Evolutionary conservation across 2,329 filamentous ascomycete species (phyloP).

Genomic region (Penicillium sp.): DNA sequence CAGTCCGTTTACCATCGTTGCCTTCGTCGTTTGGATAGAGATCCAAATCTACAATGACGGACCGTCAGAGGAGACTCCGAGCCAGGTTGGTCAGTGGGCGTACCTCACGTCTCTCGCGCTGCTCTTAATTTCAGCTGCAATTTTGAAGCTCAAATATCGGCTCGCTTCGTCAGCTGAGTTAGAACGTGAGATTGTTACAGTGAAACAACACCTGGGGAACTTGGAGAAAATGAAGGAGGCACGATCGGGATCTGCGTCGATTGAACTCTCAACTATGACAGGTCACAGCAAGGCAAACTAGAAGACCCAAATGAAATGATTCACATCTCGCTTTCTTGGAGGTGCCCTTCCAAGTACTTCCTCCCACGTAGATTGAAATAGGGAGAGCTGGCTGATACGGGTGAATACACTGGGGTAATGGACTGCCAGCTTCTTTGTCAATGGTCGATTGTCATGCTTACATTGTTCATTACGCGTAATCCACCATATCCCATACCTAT

Average conservation of each 20-base stretch:
- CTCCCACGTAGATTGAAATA: not conserved
- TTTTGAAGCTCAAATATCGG: conserved; percentile 29
- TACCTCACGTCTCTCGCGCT: conserved; percentile 29
- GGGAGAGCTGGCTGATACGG: not conserved
- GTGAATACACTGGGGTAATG: not conserved
- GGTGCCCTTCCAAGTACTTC: not conserved
- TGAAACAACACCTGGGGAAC: conserved; percentile 17
- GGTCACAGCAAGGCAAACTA: not conserved
- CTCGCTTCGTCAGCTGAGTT: conserved; percentile 30
- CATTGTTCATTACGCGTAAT: too few relatives aligned
- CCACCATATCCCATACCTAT: too few relatives aligned
- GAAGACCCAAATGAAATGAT: not conserved
- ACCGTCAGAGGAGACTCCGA: conserved; percentile 27
- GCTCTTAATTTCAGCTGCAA: conserved; percentile 30
- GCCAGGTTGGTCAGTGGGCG: conserved; percentile 37
- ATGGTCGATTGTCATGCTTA: too few relatives aligned
- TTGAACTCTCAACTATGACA: not conserved
- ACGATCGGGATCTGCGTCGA: not conserved
- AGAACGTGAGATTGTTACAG: conserved; percentile 29
- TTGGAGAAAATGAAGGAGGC: conserved; percentile 15
- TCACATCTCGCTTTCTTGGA: not conserved
- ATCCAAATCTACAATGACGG: conserved; percentile 34
- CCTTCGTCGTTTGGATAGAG: conserved; percentile 37
- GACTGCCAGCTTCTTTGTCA: too few relatives aligned
- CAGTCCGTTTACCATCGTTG: conserved; percentile 32